phyloP scores from a whole-genome alignment of 176 grass and related monocot genomes.

The Typha latifolia region DNA sequence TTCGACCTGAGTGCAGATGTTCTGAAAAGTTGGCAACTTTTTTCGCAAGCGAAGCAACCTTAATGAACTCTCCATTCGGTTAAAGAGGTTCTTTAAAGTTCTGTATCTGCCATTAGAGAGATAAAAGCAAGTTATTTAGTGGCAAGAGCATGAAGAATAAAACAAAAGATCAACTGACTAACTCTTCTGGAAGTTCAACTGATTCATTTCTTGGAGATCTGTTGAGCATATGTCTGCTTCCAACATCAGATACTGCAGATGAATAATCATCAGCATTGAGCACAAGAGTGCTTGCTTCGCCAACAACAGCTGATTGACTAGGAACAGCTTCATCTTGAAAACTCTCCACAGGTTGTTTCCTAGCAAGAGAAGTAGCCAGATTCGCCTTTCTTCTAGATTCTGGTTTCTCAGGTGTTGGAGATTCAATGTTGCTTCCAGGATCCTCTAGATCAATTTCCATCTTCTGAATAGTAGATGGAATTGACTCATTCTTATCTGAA shows the following conservation, averaged over 20 bases:
- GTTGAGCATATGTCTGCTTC: neutral
- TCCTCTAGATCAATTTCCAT: constrained; percentile 24
- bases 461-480: constrained; percentile 23
- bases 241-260: constrained; percentile 6
- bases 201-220: constrained; percentile 4
- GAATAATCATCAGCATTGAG: constrained; percentile 10
- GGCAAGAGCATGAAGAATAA: constrained; percentile 1
- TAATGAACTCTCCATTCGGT: constrained; percentile 73
- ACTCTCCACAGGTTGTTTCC: constrained; percentile 46
- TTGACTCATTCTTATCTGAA: constrained; percentile 20
- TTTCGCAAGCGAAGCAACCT: constrained; percentile 71
- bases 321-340: constrained; percentile 47
- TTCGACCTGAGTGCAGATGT: constrained; percentile 69
- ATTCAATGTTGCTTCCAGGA: constrained; percentile 39
- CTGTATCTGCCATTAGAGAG: constrained; percentile 34
- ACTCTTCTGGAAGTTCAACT: constrained; percentile 67
- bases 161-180: constrained; percentile 22
- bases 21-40: constrained; percentile 58
- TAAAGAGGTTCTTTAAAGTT: constrained; percentile 61
- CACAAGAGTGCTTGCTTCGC: constrained; percentile 8
- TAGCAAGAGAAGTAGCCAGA: constrained; percentile 47
- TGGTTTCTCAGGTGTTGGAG: constrained; percentile 67
- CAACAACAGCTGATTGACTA: constrained; percentile 15
- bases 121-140: constrained; percentile 2
- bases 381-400: constrained; percentile 46